phyloP scores from a whole-genome alignment of 2,329 filamentous ascomycete species.

The Colletotrichum noveboracense region DNA sequence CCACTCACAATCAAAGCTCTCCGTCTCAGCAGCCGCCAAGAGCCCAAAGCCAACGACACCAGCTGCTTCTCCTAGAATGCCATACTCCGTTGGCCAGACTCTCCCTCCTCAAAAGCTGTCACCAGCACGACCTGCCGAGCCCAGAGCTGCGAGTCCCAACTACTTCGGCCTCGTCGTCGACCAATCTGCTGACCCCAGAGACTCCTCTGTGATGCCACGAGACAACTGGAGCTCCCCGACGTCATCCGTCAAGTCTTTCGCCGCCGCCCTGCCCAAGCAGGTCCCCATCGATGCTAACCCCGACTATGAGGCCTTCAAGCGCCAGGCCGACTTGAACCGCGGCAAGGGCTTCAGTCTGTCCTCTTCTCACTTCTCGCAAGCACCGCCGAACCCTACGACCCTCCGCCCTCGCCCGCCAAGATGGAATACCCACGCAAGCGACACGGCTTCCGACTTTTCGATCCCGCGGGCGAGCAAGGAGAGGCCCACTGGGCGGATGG shows the following conservation, averaged over 20 bases:
- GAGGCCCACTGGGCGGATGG: conserved; percentile 36
- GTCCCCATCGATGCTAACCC: conserved; percentile 77
- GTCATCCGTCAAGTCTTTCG: conserved; percentile 74
- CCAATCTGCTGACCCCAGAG: conserved; percentile 60
- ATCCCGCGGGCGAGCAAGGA: conserved; percentile 3
- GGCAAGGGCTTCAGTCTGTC: conserved; percentile 54
- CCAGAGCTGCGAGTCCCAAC: conserved; percentile 72
- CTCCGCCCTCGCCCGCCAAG: conserved; percentile 49
- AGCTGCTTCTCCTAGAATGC: conserved; percentile 53
- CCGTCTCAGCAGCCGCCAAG: conserved; percentile 27
- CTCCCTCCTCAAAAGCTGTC: conserved; percentile 55
- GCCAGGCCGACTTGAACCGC: conserved; percentile 71
- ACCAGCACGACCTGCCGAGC: conserved; percentile 40
- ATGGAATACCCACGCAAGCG: conserved; percentile 55
- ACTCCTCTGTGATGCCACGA: conserved; percentile 67
- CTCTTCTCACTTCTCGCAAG: conserved; percentile 49
- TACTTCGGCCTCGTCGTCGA: conserved; percentile 84
- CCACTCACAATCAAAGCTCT: conserved; percentile 47
- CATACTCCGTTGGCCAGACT: conserved; percentile 60
- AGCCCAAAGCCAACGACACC: conserved; percentile 55
- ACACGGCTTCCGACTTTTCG: conserved; percentile 39
- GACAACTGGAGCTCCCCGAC: conserved; percentile 79
- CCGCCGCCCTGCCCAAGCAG: conserved; percentile 70
- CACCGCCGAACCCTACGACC: conserved; percentile 31
- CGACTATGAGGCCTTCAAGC: conserved; percentile 81